Evolutionary conservation across 208 protist genomes (phyloP), one percentile per base, ranked within the genome.

Genomic region (Trypanosoma theileri): DNA sequence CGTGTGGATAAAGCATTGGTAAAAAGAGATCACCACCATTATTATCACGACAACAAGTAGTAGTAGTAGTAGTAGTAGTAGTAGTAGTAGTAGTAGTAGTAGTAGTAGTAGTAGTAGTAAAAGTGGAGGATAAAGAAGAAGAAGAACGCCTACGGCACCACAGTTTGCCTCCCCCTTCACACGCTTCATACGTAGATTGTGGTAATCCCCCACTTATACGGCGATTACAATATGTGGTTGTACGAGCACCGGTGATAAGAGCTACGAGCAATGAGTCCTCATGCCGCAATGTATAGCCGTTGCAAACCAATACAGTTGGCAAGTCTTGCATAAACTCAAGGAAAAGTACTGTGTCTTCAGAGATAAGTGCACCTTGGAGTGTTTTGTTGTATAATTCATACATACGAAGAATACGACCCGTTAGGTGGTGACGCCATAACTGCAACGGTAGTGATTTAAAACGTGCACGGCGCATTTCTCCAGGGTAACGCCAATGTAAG

Each of bases 211-310:
- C 71, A 41, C 71, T 66, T 10, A 62, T 28, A 16, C 74, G 67
- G 0, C 78, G 78, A 22, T 21, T 54, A 12, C 42, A 1, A 45
- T 75, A 73, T 4, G 72, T 84, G 0, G 57, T 71, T 14, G 68
- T 79, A 13, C 78, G 68, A 12, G 70, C 75, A 44, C 71, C 77
- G 11, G 78, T 84, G 22, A 87, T 81, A 48, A 79, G 72, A 12
- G 46, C 60, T 42, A 63, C 79, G 0, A 81, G 56, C 10, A 75
- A 67, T 31, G 59, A 62, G 6, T 50, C 53, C 6, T 42, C 4
- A 8, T 1, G 21, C 1, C 8, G 14, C 7, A 40, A 26, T 22
- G 19, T 12, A 31, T 56, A 17, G 3, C 12, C 19, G 28, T 35
- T 35, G 28, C 4, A 35, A 35, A 35, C 28, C 4, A 6, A 35